phyloP scores from a whole-genome alignment of 2,329 filamentous ascomycete species.

The Pseudopyricularia cyperi region DNA sequence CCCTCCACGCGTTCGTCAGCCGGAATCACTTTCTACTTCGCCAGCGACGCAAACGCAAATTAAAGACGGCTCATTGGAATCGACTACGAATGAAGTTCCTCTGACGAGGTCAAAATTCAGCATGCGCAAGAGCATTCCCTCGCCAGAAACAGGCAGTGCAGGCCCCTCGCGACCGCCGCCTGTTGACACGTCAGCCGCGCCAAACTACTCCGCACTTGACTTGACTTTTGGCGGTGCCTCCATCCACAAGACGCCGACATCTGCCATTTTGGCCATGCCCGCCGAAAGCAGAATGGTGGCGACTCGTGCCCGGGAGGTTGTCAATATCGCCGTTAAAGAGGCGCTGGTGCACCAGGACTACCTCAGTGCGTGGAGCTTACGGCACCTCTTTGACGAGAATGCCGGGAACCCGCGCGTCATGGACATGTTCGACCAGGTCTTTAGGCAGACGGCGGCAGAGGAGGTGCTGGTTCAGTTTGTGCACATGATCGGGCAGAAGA shows the following conservation, averaged over 20 bases:
- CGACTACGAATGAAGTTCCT: neutral
- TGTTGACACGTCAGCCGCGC: neutral
- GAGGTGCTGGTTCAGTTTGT: constrained; percentile 38
- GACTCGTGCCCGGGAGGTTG: constrained; percentile 27
- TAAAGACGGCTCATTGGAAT: neutral
- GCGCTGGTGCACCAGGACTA: constrained; percentile 43
- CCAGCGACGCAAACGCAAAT: neutral
- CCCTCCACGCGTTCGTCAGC: neutral
- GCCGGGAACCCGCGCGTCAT: constrained; percentile 37
- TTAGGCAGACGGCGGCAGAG: constrained; percentile 40
- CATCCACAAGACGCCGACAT: neutral
- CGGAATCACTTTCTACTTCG: neutral
- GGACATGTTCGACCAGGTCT: constrained; percentile 44
- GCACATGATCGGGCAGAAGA: constrained; percentile 36
- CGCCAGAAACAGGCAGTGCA: neutral
- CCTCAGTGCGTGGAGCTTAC: constrained; percentile 48
- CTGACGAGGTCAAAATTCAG: neutral
- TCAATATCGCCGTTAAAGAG: constrained; percentile 45
- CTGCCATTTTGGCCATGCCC: neutral
- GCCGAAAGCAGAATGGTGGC: constrained; percentile 28
- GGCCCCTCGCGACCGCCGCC: neutral
- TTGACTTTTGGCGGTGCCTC: neutral
- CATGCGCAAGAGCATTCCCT: neutral
- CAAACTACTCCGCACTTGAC: neutral
- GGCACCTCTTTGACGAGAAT: constrained; percentile 47